Conservation (phyloP, 2,329 filamentous ascomycete genomes). For the Colletotrichum sp. region DNA sequence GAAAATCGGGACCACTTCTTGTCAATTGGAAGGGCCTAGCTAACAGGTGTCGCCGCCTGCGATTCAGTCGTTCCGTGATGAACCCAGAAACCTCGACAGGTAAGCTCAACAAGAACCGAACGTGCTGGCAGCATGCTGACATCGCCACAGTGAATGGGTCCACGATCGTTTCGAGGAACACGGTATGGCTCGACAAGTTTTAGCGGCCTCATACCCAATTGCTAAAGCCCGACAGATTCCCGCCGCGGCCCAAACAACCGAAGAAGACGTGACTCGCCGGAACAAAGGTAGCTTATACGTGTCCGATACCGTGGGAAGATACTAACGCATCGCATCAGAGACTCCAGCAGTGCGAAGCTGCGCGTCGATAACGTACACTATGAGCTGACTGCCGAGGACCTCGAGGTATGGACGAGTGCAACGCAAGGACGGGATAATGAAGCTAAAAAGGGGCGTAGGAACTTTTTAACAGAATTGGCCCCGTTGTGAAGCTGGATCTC, state of each 20-base stretch:
- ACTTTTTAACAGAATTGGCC: constrained; percentile 80
- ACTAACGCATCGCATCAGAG: constrained; percentile 40
- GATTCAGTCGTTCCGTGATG: constrained; percentile 66
- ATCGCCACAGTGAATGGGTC: constrained; percentile 78
- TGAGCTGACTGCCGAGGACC: constrained; percentile 83
- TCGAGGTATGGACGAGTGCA: constrained; percentile 63
- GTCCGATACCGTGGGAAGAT: constrained; percentile 21
- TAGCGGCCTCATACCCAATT: not conserved
- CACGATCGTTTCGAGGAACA: constrained; percentile 88
- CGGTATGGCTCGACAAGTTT: constrained; percentile 43
- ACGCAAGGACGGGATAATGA: too few species aligned
- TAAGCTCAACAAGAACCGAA: constrained; percentile 44
- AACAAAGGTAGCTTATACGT: constrained; percentile 34
- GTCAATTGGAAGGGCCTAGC: constrained; percentile 25
- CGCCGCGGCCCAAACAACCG: constrained; percentile 46
- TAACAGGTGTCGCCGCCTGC: constrained; percentile 41
- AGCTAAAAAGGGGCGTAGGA: constrained; percentile 59
- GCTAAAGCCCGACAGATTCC: constrained; percentile 34
- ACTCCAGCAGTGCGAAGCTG: constrained; percentile 69
- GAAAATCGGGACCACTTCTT: constrained; percentile 9
- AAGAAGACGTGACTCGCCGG: constrained; percentile 49
- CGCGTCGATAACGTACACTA: constrained; percentile 92
- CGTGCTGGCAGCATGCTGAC: constrained; percentile 27
- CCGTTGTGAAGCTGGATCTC: constrained; percentile 71
- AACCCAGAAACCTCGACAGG: constrained; percentile 74